phyloP scores from a whole-genome alignment of 305 asterid species.

The Fraxinus latifolia region DNA sequence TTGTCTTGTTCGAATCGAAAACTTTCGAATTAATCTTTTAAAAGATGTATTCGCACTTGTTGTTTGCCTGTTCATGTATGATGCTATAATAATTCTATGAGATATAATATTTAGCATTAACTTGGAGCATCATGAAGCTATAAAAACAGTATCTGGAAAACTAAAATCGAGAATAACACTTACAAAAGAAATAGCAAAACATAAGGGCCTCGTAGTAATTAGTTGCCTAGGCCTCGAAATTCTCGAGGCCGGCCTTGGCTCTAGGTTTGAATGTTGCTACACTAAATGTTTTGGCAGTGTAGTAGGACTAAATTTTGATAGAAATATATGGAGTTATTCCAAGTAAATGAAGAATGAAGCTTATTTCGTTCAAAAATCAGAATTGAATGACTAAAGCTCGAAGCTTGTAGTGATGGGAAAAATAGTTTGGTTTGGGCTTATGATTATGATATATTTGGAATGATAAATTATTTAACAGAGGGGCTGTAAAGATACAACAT shows the following conservation, averaged over 20 bases:
- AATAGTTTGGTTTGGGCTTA: neutral
- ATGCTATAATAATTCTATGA: too few relatives aligned
- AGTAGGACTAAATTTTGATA: neutral
- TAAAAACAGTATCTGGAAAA: too few relatives aligned
- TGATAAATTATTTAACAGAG: neutral
- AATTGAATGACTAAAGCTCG: neutral
- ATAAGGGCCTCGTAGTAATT: too few relatives aligned
- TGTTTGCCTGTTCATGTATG: too few relatives aligned
- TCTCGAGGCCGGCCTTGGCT: constrained; percentile 16
- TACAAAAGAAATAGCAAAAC: too few relatives aligned
- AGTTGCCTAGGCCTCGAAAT: too few relatives aligned
- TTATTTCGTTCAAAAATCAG: neutral
- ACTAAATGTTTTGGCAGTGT: neutral
- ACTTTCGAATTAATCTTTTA: too few relatives aligned
- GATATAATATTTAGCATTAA: too few relatives aligned
- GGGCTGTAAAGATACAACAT: neutral
- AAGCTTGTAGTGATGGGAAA: neutral
- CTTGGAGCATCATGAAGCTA: too few relatives aligned
- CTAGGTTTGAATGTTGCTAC: neutral
- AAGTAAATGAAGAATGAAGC: neutral
- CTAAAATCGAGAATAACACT: too few relatives aligned
- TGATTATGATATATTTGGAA: neutral
- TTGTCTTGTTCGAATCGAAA: too few relatives aligned
- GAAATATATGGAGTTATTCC: neutral
- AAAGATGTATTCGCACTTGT: too few relatives aligned